Evolutionary conservation across 1,139 yeast species (phyloP), one percentile per base, ranked within the genome.

Genomic region (Scheffersomyces lignicola): DNA sequence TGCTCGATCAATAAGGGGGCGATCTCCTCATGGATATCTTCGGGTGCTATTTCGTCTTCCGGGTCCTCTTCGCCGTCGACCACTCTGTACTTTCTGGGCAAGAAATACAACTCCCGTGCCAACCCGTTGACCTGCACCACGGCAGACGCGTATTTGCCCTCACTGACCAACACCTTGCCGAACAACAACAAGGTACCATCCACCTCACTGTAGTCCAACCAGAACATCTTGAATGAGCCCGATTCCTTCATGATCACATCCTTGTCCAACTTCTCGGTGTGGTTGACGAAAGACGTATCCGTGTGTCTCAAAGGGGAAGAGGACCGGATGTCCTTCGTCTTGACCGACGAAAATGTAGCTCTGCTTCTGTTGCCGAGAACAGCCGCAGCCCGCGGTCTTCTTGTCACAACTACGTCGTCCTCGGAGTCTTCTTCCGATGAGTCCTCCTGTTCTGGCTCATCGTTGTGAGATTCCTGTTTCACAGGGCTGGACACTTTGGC

Each of bases 151-250:
- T 74, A 58, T 11, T 69, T 66, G 1, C 78, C 81, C 36, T 81
- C 80, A 18, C 69, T 67, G 4, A 89, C 72, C 42, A 70, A 65
- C 7, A 83, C 72, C 53, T 89, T 89, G 35, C 99, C 99, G 55
- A 85, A 92, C n/a, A 92, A 67, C 12, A 88, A 62, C 29, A 94
- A 62, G 0, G 80, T 63, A 44, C 75, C 74, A 38, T 83, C 88
- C 14, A 83, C 76, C 54, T 92, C 97, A 29, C 85, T 73, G 56
- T 80, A 89, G 56, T 94, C 99, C 25, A 85, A 64, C 97, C 97
- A 94, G 55, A 76, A 92, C 80, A 92, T 81, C 49, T 78, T 76
- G 52, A 89, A 72, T 3, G 73, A 54, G 12, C 49, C 45, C 7
- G 38, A 40, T 2, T 62, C 63, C 13, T 60, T 62, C 2, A 65